Percentiles rank a stretch among this genome's conserved stretches.
Evolutionary conservation across 805 yeast species (phyloP).

Genomic region (Starmerella sirachaensis): DNA sequence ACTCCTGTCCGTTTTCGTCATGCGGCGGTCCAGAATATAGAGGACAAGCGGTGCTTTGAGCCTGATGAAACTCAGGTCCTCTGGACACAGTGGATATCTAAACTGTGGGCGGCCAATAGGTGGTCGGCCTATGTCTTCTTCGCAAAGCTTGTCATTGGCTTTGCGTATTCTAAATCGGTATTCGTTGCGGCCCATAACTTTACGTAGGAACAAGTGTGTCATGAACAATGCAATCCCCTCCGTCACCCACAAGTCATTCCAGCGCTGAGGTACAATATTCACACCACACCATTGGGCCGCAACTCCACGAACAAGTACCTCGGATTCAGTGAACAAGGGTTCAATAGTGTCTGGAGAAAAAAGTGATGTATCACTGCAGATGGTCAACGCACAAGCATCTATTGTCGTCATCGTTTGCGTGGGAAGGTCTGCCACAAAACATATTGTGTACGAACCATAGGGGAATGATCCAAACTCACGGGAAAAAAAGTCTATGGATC

Average conservation of each 20-base stretch:
- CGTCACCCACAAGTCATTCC: slow-evolving; percentile 81
- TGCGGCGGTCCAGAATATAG: slow-evolving; percentile 72
- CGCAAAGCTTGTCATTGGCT: slow-evolving; percentile 54
- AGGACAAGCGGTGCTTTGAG: slow-evolving; percentile 79
- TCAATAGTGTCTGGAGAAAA: slow-evolving; percentile 69
- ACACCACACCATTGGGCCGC: slow-evolving; percentile 92
- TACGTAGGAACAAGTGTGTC: slow-evolving; percentile 58
- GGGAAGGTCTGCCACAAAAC: slow-evolving; percentile 40
- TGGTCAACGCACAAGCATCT: slow-evolving; percentile 64
- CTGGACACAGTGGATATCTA: slow-evolving; percentile 48
- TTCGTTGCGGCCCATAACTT: slow-evolving; percentile 74
- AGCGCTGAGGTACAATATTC: slow-evolving; percentile 67
- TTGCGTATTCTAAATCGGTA: slow-evolving; percentile 58
- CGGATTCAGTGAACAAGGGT: slow-evolving; percentile 61
- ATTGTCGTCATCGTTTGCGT: slow-evolving; percentile 37
- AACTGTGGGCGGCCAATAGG: slow-evolving; percentile 68
- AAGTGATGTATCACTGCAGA: slow-evolving; percentile 47
- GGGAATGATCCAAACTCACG: slow-evolving; percentile 91
- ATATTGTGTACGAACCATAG: slow-evolving; percentile 65
- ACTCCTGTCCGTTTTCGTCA: slow-evolving; percentile 92
- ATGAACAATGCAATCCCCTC: slow-evolving; percentile 75
- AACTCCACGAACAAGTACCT: slow-evolving; percentile 51
- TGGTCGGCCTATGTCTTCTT: slow-evolving; percentile 61
- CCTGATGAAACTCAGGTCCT: slow-evolving; percentile 55
- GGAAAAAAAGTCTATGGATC: slow-evolving; percentile 71